phyloP scores from a whole-genome alignment of 495 filamentous ascomycete genomes.

The Podospora fimiseda region DNA sequence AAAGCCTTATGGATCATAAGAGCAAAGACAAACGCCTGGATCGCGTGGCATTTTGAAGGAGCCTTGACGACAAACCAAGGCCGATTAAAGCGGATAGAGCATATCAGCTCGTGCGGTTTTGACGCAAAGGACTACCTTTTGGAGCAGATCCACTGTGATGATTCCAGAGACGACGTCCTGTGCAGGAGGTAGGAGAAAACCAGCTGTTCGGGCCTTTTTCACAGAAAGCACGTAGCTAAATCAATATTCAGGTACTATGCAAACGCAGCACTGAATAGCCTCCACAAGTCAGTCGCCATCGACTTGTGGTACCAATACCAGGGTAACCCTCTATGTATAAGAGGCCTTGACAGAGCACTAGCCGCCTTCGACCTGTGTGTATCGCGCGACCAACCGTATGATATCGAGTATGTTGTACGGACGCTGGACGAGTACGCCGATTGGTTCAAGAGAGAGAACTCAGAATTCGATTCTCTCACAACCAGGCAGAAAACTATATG shows the following conservation, averaged over 20 bases:
- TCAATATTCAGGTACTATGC: constrained; percentile 59
- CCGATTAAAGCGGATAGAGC: constrained; percentile 61
- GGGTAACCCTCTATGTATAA: constrained; percentile 17
- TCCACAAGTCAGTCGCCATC: constrained; percentile 77
- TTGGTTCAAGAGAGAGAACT: constrained; percentile 43
- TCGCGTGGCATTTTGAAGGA: constrained; percentile 56
- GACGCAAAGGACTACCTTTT: constrained; percentile 85
- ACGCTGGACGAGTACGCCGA: constrained; percentile 58
- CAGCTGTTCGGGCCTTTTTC: background rate
- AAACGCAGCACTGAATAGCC: constrained; percentile 60
- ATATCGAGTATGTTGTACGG: constrained; percentile 60
- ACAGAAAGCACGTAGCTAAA: constrained; percentile 3
- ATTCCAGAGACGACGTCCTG: constrained; percentile 66
- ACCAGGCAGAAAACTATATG: constrained; percentile 60
- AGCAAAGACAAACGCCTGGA: constrained; percentile 45
- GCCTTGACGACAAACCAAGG: constrained; percentile 62
- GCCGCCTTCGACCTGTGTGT: constrained; percentile 86
- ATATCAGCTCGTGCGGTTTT: constrained; percentile 66
- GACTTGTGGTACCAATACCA: constrained; percentile 61
- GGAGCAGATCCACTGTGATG: constrained; percentile 51
- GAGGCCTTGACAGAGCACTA: constrained; percentile 62
- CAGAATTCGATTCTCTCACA: constrained; percentile 43
- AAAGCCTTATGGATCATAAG: constrained; percentile 62
- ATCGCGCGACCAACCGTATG: constrained; percentile 59
- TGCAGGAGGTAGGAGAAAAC: constrained; percentile 61